Conservation (phyloP, 164 flowering plant species). For the Dillenia suffruticosa region DNA sequence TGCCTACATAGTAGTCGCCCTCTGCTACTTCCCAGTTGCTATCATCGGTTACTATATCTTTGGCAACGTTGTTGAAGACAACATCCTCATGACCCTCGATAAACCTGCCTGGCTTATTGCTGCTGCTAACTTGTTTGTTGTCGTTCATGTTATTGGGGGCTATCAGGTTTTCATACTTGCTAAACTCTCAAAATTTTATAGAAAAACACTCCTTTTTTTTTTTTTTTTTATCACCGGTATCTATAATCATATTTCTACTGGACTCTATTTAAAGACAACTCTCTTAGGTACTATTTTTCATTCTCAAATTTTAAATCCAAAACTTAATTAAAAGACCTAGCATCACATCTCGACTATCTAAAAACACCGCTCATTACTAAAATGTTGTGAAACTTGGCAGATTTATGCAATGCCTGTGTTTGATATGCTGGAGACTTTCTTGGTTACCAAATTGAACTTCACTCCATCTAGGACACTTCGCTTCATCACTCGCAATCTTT, state of each 20-base stretch:
- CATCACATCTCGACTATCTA: no score
- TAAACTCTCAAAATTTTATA: no score
- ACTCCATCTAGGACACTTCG: conserved; percentile 36
- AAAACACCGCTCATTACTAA: no score
- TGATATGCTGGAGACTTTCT: conserved; percentile 49
- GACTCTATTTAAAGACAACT: not conserved
- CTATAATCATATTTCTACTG: no score
- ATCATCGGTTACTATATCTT: conserved; percentile 32
- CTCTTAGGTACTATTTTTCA: not conserved
- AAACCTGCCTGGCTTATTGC: conserved; percentile 53
- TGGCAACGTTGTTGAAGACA: conserved; percentile 45
- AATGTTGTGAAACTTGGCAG: conserved; percentile 9
- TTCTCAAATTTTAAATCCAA: not conserved
- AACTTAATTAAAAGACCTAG: no score
- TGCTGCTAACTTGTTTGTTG: conserved; percentile 45
- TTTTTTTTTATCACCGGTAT: no score
- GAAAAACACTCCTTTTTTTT: no score
- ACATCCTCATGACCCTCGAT: conserved; percentile 38
- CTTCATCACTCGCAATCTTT: conserved; percentile 27
- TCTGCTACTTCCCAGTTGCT: conserved; percentile 60
- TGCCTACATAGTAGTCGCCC: conserved; percentile 41
- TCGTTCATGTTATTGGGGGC: conserved; percentile 54
- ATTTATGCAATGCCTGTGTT: conserved; percentile 57
- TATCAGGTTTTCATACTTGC: conserved; percentile 30
- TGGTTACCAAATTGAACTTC: conserved; percentile 39